A percentile compares a stretch with the other conserved stretches of the same genome.
Conservation (phyloP, 1,284 basidiomycete species). For the Moesziomyces aphidis region DNA sequence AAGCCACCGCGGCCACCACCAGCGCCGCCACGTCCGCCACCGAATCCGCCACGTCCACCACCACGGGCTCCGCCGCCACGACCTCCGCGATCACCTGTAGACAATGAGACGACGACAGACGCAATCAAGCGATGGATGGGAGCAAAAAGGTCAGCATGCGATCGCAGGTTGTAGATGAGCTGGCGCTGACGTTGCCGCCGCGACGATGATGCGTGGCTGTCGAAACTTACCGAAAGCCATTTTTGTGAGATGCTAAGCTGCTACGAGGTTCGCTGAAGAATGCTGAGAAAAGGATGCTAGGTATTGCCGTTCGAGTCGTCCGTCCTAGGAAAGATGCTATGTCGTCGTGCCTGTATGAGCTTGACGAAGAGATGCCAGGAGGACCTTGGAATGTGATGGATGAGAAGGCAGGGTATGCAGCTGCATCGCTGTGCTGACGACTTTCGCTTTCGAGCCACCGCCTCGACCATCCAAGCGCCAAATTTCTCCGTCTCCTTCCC, state of each 20-base stretch:
- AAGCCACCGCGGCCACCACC: slow-evolving; percentile 70
- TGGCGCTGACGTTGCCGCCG: background rate
- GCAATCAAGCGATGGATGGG: slow-evolving; percentile 3
- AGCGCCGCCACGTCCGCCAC: slow-evolving; percentile 68
- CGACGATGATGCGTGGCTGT: background rate
- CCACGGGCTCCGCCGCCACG: slow-evolving; percentile 56
- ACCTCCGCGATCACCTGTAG: slow-evolving; percentile 60
- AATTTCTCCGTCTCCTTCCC: background rate
- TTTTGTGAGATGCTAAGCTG: slow-evolving; percentile 15
- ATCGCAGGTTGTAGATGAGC: background rate
- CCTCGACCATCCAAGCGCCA: background rate
- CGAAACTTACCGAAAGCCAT: slow-evolving; percentile 48
- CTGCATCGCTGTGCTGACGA: slow-evolving; percentile 10
- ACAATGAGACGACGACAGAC: background rate
- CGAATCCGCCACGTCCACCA: slow-evolving; percentile 67
- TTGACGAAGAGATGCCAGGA: slow-evolving; percentile 3
- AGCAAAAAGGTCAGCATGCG: slow-evolving; percentile 10
- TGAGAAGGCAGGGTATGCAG: slow-evolving; percentile 5
- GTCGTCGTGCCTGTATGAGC: slow-evolving; percentile 9
- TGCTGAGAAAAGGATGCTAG: slow-evolving; percentile 2
- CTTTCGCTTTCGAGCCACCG: background rate
- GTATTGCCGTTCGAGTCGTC: background rate
- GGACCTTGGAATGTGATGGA: background rate
- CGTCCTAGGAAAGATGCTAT: background rate
- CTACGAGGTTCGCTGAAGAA: slow-evolving; percentile 29